These are phyloP conservation scores for Colletotrichum navitas DNA, from an alignment of 2,329 filamentous ascomycete species.

Conservation along the genomic window DNA sequence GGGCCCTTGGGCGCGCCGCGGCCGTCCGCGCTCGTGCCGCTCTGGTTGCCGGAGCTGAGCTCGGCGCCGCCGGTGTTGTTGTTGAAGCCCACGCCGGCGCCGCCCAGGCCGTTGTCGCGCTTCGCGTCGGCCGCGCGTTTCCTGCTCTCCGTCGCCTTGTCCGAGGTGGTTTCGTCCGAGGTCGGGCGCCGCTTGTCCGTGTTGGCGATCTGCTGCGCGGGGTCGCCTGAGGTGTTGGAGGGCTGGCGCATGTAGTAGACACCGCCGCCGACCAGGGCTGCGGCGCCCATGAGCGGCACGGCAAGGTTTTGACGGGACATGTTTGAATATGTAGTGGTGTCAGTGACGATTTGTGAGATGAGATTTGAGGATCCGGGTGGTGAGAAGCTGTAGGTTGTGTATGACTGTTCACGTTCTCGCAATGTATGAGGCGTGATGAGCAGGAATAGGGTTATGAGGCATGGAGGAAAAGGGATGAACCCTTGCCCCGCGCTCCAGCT, in stretches of 20 bases:
- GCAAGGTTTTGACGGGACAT: conserved; percentile 35
- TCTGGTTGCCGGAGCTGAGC: conserved; percentile 43
- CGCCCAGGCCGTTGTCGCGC: conserved; percentile 48
- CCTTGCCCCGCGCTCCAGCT: background rate
- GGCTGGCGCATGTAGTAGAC: conserved; percentile 37
- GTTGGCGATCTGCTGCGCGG: conserved; percentile 26
- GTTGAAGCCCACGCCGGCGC: conserved; percentile 51
- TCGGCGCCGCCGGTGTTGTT: conserved; percentile 50
- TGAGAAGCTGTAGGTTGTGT: background rate
- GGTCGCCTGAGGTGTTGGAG: conserved; percentile 14
- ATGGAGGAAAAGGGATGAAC: background rate
- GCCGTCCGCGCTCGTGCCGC: conserved; percentile 43
- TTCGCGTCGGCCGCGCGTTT: conserved; percentile 47
- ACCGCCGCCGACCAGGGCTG: conserved; percentile 35
- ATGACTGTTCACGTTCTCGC: background rate
- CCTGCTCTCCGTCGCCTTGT: conserved; percentile 20
- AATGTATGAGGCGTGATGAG: background rate
- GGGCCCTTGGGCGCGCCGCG: conserved; percentile 44
- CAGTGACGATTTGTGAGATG: background rate
- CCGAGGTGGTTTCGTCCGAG: conserved; percentile 31
- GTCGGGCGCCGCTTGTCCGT: conserved; percentile 22
- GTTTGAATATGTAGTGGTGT: background rate
- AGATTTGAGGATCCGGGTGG: background rate
- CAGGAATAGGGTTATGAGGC: no score
- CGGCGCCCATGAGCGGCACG: conserved; percentile 29